These are phyloP conservation scores for Melaleuca quinquenervia DNA, from an alignment of 345 rosid genomes.

Conservation along the genomic window DNA sequence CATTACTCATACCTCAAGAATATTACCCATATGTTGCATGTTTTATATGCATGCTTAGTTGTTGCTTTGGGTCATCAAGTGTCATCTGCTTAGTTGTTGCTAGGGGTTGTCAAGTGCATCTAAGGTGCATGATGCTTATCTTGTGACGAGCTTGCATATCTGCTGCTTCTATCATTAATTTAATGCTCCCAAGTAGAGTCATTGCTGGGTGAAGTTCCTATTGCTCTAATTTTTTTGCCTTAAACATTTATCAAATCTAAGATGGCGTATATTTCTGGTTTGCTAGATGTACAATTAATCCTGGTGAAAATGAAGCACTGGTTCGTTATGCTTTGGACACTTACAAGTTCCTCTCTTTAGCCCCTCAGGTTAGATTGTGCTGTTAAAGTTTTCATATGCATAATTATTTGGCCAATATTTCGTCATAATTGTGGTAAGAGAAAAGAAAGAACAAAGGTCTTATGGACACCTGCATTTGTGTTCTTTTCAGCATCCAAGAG, in stretches of 20 bases:
- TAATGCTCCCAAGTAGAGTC: neutral
- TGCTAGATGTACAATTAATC: constrained; percentile 83
- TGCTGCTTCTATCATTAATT: neutral
- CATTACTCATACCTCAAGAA: neutral
- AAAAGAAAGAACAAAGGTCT: neutral
- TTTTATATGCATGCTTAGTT: neutral
- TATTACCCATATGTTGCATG: neutral
- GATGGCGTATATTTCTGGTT: neutral
- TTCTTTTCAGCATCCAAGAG: constrained; percentile 59
- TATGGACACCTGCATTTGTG: neutral
- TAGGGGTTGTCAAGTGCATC: neutral
- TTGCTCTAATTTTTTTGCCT: neutral
- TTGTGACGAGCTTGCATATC: neutral
- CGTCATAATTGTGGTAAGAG: neutral
- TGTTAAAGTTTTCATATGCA: neutral
- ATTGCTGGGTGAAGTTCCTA: neutral
- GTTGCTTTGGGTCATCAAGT: neutral
- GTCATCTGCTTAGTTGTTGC: neutral
- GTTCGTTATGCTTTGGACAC: constrained; percentile 90
- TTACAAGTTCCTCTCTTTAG: constrained; percentile 69
- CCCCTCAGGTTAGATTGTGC: constrained; percentile 55
- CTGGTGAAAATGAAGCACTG: constrained; percentile 90
- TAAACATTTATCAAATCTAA: neutral
- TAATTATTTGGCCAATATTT: neutral
- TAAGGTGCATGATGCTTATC: neutral